Evolutionary conservation across 192 early-diverging fungal genomes (phyloP).

Genomic region (Entophlyctis luteolus): DNA sequence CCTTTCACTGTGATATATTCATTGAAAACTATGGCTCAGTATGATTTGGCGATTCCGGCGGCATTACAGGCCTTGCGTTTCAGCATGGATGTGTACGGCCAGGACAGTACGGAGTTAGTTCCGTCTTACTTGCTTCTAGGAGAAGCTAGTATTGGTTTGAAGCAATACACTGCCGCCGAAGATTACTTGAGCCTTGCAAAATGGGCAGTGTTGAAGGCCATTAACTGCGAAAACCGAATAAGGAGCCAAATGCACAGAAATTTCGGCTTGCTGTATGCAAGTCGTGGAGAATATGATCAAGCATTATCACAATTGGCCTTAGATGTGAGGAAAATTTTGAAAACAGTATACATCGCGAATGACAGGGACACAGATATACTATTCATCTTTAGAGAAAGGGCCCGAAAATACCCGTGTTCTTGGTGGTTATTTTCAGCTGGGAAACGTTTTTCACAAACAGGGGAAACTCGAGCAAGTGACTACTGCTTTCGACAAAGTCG

Average conservation of each 20-base stretch:
- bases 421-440: constrained; percentile 57
- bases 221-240: constrained; percentile 34
- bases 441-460: constrained; percentile 40
- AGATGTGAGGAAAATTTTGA: constrained; percentile 38
- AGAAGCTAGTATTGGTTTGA: constrained; percentile 57
- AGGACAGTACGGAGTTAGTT: constrained; percentile 51
- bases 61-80: constrained; percentile 57
- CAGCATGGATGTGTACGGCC: constrained; percentile 50
- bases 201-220: constrained; percentile 53
- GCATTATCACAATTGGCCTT: constrained; percentile 42
- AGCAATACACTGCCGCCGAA: constrained; percentile 53
- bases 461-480: constrained; percentile 28
- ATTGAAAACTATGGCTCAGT: constrained; percentile 22
- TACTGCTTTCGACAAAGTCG: constrained; percentile 44
- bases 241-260: constrained; percentile 50
- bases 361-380: constrained; percentile 35
- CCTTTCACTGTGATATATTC: not conserved
- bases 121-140: constrained; percentile 57
- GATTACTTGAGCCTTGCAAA: constrained; percentile 59
- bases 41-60: constrained; percentile 57
- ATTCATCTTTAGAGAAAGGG: constrained; percentile 38
- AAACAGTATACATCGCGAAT: constrained; percentile 4
- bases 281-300: constrained; percentile 34
- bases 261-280: constrained; percentile 51
- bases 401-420: constrained; percentile 48